Evolutionary conservation across 345 rosid species (phyloP).

Genomic region (Populus nigra): DNA sequence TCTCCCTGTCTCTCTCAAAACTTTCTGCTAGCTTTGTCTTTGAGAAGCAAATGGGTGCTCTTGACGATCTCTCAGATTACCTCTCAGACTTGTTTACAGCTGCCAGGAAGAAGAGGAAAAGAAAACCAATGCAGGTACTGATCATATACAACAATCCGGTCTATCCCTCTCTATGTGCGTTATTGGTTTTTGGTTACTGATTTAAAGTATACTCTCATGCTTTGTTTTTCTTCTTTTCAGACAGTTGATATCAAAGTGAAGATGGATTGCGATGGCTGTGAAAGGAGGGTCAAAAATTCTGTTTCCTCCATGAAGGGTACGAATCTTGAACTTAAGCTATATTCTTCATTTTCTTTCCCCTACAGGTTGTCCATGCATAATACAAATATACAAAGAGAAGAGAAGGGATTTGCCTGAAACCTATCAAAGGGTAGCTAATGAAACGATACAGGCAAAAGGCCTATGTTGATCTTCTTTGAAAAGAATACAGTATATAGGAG

Average conservation of each 20-base stretch:
- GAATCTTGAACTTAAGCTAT: neutral
- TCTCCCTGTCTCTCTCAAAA: neutral
- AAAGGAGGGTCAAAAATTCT: constrained; percentile 45
- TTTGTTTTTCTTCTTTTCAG: constrained; percentile 19
- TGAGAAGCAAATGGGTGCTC: constrained; percentile 40
- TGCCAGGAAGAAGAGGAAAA: constrained; percentile 36
- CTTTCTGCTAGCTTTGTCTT: neutral
- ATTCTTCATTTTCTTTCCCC: neutral
- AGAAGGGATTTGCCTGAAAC: neutral
- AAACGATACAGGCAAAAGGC: too few species aligned
- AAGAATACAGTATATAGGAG: too few species aligned
- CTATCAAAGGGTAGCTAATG: too few species aligned
- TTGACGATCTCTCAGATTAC: constrained; percentile 37
- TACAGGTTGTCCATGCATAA: neutral
- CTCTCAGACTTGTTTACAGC: constrained; percentile 27
- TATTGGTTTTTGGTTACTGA: neutral
- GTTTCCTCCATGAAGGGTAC: constrained; percentile 48
- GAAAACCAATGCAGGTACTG: constrained; percentile 49
- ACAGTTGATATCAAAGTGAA: constrained; percentile 60
- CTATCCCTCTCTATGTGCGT: neutral
- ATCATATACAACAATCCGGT: too few species aligned
- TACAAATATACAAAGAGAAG: neutral
- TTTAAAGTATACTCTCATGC: neutral
- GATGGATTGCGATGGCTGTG: constrained; percentile 64
- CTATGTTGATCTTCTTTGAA: too few species aligned